Evolutionary conservation across 2,329 filamentous ascomycete genomes (phyloP).

Genomic region (Pestalotiopsis sp.): DNA sequence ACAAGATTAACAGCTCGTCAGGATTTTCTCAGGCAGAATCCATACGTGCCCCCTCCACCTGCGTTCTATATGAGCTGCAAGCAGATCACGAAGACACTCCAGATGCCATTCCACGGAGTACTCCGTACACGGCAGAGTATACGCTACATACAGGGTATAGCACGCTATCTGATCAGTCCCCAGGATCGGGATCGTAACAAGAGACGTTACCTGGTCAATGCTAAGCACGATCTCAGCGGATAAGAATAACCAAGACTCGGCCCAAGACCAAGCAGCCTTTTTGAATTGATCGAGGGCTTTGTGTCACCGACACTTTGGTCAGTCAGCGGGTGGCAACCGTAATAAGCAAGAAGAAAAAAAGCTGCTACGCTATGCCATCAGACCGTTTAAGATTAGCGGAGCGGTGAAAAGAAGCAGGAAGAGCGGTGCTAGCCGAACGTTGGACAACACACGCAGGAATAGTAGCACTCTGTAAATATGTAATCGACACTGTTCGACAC

Average conservation of each 20-base stretch:
- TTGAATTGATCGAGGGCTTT: background rate
- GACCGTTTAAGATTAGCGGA: constrained; percentile 10
- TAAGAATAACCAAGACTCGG: background rate
- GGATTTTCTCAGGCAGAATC: background rate
- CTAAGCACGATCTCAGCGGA: background rate
- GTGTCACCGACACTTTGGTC: background rate
- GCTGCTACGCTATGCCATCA: background rate
- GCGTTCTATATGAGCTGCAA: background rate
- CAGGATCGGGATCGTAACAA: background rate
- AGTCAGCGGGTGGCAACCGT: background rate
- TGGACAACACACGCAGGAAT: background rate
- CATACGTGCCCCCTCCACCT: background rate
- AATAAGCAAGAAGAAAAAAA: background rate
- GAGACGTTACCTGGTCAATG: background rate
- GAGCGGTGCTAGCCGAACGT: background rate
- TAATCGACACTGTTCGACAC: background rate
- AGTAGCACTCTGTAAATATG: background rate
- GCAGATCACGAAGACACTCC: too few relatives aligned
- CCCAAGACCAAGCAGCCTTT: background rate
- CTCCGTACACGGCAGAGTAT: background rate
- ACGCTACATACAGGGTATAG: background rate
- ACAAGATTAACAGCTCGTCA: background rate
- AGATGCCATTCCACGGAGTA: too few relatives aligned
- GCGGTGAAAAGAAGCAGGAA: background rate
- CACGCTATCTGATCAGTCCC: background rate